Base-by-base conservation (phyloP, 306 rosid species). In the Dicorynia guianensis region DNA sequence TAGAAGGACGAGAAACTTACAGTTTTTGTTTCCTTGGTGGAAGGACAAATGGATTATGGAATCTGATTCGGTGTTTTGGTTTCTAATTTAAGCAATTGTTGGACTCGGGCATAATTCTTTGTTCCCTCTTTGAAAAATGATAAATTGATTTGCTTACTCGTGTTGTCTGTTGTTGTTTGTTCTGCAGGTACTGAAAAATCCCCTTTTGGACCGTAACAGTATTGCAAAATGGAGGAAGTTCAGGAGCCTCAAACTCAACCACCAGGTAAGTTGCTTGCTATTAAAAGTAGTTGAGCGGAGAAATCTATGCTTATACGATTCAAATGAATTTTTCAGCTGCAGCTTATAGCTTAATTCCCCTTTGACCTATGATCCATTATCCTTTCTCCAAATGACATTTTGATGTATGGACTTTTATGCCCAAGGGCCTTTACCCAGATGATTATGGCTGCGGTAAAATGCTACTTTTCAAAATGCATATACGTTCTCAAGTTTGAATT, bases 221-320 rank as follows among this genome's bases (percentile, higher is more conserved):
- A 65, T 77, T 47, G 49, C 52, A 20, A n/a, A 50, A 91, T 91
- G 97, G 90, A 80, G 40, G 89, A 85, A 62, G 80, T 74, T 84
- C 84, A 84, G 74, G 88, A 80, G 67, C 63, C 79, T 74, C 85
- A 83, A 75, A 61, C 81, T 63, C 85, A 81, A 60, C 18, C 79
- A 8, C 47, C 38, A 6, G 88, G 88, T 85, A 81, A 58, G 34
- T 67, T 34, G 6, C 61, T 40, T 43, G 35, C 68, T 38, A 25
- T 40, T 7, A 8, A 5, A 11, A 25, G 50, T 7, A 8, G 6
- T 35, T 43, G 20, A 19, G 7, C 11, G n/a, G 36, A 46, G 7
- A 18, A 12, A 25, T 44, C 19, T 25, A 63, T 40, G 25, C 40
- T 63, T 36, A 5, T 63, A 7, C 4, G 9, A 8, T 0, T 15